phyloP scores from a whole-genome alignment of 306 rosid species.

The Lupinus albus region DNA sequence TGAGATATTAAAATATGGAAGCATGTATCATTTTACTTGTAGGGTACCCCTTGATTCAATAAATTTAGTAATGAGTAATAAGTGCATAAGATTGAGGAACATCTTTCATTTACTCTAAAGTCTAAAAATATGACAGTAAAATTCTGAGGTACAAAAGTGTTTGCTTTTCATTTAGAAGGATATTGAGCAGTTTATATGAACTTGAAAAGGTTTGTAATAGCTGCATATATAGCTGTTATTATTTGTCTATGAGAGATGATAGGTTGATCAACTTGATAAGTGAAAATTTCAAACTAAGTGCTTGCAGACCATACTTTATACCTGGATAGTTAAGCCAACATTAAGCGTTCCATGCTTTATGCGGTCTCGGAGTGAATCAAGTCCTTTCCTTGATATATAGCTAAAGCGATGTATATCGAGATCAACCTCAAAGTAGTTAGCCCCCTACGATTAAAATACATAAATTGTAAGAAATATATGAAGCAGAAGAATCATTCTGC shows the following conservation, averaged over 20 bases:
- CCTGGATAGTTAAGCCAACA: constrained; percentile 94
- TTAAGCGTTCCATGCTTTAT: constrained; percentile 66
- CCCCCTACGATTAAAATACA: constrained; percentile 58
- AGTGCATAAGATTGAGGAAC: not conserved
- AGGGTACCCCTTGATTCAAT: constrained; percentile 10
- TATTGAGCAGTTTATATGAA: no score
- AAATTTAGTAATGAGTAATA: not conserved
- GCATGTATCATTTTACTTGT: not conserved
- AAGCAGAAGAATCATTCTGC: not conserved
- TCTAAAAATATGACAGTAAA: not conserved
- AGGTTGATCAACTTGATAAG: no score
- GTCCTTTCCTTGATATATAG: constrained; percentile 92
- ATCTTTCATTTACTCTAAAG: not conserved
- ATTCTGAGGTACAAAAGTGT: not conserved
- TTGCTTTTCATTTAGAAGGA: no score
- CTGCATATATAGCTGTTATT: no score
- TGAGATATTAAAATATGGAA: constrained; percentile 4
- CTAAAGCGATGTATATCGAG: constrained; percentile 90
- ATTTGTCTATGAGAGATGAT: no score
- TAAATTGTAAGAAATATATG: constrained; percentile 1
- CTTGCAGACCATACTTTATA: constrained; percentile 25
- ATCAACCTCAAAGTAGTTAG: constrained; percentile 91
- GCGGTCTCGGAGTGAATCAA: constrained; percentile 78
- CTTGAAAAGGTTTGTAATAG: no score
- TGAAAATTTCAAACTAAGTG: not conserved